These are phyloP conservation scores for Ilex paraguariensis DNA, from an alignment of 305 asterid genomes.

Conservation along the genomic window DNA sequence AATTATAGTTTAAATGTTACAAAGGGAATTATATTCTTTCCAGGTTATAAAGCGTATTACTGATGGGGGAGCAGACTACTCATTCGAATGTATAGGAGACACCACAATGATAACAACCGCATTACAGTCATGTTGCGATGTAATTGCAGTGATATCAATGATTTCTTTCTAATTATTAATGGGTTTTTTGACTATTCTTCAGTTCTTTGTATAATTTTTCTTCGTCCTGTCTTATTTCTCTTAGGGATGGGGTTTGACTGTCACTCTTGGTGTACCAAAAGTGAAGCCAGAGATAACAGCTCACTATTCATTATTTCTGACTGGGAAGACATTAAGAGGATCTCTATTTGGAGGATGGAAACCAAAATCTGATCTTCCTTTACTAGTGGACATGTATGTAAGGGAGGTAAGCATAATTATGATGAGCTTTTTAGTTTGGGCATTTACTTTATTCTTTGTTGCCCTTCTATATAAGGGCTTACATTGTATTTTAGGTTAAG, in stretches of 20 bases:
- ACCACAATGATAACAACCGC: conserved; percentile 73
- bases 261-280: conserved; percentile 93
- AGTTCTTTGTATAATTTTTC: background rate
- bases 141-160: conserved; percentile 22
- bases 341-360: conserved; percentile 98
- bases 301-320: conserved; percentile 75
- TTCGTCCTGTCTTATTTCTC: conserved; percentile 4
- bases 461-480: too few species aligned
- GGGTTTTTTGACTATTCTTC: background rate
- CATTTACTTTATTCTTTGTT: too few species aligned
- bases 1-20: too few species aligned
- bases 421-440: too few species aligned
- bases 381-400: conserved; percentile 75
- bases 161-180: background rate
- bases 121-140: conserved; percentile 80
- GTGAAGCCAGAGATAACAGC: conserved; percentile 68
- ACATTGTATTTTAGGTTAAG: too few species aligned
- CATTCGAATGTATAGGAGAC: conserved; percentile 95
- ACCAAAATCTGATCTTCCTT: conserved; percentile 93
- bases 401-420: conserved; percentile 37
- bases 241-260: conserved; percentile 94
- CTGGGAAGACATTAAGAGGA: conserved; percentile 79
- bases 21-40: conserved; percentile 6
- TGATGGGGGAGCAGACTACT: conserved; percentile 91
- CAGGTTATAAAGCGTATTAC: conserved; percentile 76